Percentiles rank a stretch among this genome's conserved stretches.
Evolutionary conservation across 768 basidiomycete genomes (phyloP).

Genomic region (Pisolithus orientalis): DNA sequence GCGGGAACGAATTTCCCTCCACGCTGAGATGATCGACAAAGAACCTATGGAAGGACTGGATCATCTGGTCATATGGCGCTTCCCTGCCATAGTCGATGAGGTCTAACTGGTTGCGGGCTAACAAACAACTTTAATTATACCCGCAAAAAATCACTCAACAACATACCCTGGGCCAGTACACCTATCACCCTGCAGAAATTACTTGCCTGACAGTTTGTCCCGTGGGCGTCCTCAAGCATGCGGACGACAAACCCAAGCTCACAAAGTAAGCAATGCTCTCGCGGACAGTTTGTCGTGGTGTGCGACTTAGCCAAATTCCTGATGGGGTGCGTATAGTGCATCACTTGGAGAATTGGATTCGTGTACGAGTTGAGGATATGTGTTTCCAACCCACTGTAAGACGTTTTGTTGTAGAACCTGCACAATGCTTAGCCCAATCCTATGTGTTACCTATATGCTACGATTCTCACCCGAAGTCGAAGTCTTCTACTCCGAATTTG

Average conservation of each 20-base stretch:
- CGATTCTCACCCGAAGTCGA: constrained; percentile 81
- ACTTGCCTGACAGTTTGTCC: constrained; percentile 92
- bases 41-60: constrained; percentile 94
- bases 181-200: constrained; percentile 96
- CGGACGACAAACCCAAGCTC: constrained; percentile 91
- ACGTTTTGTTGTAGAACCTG: constrained; percentile 91
- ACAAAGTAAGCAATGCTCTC: constrained; percentile 91
- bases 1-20: constrained; percentile 61
- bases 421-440: neutral
- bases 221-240: constrained; percentile 93
- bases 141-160: too few relatives aligned
- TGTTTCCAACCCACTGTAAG: constrained; percentile 89
- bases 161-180: constrained; percentile 75
- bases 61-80: constrained; percentile 74
- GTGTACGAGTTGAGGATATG: constrained; percentile 98
- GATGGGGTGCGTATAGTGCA: constrained; percentile 79
- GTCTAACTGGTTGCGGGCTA: constrained; percentile 75
- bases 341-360: constrained; percentile 82
- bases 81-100: constrained; percentile 86
- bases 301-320: constrained; percentile 84
- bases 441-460: neutral
- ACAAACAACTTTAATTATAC: neutral
- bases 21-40: constrained; percentile 76
- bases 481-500: constrained; percentile 97
- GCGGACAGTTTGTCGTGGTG: constrained; percentile 79